Conservation (phyloP, 345 rosid species). For the thale cress (Arabidopsis thaliana) region TAIR10.1 NC_003076.8:20182501-20183000, state of each 20-base stretch:
- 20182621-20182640: constrained; percentile 81
- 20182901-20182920: constrained; percentile 71
- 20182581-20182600: constrained; percentile 86
- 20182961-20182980: constrained; percentile 76
- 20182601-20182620: constrained; percentile 89
- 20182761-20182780: constrained; percentile 75
- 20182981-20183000: constrained; percentile 80
- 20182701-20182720: constrained; percentile 46
- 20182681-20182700: constrained; percentile 34
- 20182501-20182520: constrained; percentile 92
- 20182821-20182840: constrained; percentile 97
- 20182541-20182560: constrained; percentile 84
- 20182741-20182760: constrained; percentile 98
- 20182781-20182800: constrained; percentile 91
- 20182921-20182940: constrained; percentile 72
- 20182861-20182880: constrained; percentile 89
- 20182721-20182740: constrained; percentile 68
- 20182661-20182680: constrained; percentile 19
- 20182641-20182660: constrained; percentile 58
- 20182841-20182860: constrained; percentile 83
- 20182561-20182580: constrained; percentile 82
- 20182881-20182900: constrained; percentile 95
- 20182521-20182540: constrained; percentile 87
- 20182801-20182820: constrained; percentile 80
- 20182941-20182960: constrained; percentile 88